These are phyloP conservation scores for Ceratocystiopsis sp. DNA, from an alignment of 2,329 filamentous ascomycete species.

Conservation along the genomic window DNA sequence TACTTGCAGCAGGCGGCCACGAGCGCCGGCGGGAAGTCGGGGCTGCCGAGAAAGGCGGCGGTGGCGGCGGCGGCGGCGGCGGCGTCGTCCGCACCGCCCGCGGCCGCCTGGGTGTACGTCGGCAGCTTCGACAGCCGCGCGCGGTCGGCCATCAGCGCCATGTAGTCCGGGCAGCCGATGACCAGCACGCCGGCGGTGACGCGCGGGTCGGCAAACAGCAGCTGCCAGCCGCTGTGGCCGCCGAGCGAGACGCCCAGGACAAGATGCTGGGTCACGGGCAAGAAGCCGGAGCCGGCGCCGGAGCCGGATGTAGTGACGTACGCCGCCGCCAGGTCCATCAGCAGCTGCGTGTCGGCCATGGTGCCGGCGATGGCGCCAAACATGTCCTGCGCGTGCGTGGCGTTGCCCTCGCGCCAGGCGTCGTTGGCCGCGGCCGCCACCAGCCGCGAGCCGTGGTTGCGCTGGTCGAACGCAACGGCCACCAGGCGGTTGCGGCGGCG, in stretches of 20 bases:
- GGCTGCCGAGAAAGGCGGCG: conserved; percentile 60
- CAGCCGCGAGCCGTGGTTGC: conserved; percentile 70
- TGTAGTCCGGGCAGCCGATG: conserved; percentile 82
- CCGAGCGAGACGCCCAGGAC: conserved; percentile 74
- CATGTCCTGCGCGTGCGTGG: conserved; percentile 81
- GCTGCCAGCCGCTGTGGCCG: conserved; percentile 76
- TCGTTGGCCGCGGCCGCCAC: conserved; percentile 54
- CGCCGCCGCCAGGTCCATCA: conserved; percentile 47
- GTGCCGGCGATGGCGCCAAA: conserved; percentile 60
- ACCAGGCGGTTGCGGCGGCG: conserved; percentile 31
- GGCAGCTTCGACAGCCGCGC: conserved; percentile 51
- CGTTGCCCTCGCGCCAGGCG: conserved; percentile 65
- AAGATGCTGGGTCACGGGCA: conserved; percentile 31
- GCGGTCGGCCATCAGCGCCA: conserved; percentile 58
- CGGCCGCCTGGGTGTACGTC: conserved; percentile 35
- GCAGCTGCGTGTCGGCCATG: conserved; percentile 52
- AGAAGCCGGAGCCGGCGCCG: not conserved
- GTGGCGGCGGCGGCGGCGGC: conserved; percentile 17
- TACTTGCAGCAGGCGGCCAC: conserved; percentile 42
- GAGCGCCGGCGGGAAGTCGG: conserved; percentile 57
- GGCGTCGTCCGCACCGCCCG: too few relatives aligned
- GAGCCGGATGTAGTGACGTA: not conserved
- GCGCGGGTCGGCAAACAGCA: conserved; percentile 59
- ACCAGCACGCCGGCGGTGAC: conserved; percentile 64
- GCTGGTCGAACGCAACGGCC: conserved; percentile 75